phyloP scores from a whole-genome alignment of 305 asterid genomes.

The Fraxinus albicans region DNA sequence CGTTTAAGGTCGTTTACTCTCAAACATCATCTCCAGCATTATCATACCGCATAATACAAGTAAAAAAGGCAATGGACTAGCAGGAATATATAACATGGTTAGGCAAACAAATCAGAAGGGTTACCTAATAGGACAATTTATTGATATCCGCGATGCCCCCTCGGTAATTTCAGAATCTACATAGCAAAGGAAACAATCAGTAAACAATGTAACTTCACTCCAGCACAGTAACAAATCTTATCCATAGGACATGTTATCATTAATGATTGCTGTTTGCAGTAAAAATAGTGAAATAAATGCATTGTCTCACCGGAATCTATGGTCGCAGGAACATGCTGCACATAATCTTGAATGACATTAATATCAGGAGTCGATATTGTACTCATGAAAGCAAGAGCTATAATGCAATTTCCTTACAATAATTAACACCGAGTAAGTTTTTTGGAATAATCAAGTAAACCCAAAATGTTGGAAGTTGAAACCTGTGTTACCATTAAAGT shows the following conservation, averaged over 20 bases:
- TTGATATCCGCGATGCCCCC: not conserved
- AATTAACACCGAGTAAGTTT: constrained; percentile 26
- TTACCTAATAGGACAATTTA: constrained; percentile 5
- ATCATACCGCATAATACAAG: not conserved
- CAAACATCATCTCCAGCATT: not conserved
- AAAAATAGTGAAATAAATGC: constrained; percentile 5
- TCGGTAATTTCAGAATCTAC: constrained; percentile 2
- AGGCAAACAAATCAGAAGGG: not conserved
- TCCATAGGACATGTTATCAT: constrained; percentile 5
- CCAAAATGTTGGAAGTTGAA: constrained; percentile 9
- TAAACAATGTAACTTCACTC: not conserved
- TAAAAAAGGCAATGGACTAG: not conserved
- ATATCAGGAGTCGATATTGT: constrained; percentile 45
- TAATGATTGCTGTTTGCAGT: not conserved
- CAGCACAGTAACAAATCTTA: constrained; percentile 4
- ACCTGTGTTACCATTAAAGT: constrained; percentile 62
- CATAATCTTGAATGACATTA: constrained; percentile 55
- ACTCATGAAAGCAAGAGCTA: constrained; percentile 69
- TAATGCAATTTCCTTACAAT: constrained; percentile 67
- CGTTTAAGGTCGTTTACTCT: not conserved
- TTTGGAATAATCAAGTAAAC: constrained; percentile 6
- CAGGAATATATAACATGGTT: not conserved
- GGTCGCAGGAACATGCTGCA: constrained; percentile 55
- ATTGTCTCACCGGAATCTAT: constrained; percentile 50
- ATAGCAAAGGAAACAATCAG: not conserved